Evolutionary conservation across 345 rosid genomes (phyloP).

Genomic region (Geranium brycei): DNA sequence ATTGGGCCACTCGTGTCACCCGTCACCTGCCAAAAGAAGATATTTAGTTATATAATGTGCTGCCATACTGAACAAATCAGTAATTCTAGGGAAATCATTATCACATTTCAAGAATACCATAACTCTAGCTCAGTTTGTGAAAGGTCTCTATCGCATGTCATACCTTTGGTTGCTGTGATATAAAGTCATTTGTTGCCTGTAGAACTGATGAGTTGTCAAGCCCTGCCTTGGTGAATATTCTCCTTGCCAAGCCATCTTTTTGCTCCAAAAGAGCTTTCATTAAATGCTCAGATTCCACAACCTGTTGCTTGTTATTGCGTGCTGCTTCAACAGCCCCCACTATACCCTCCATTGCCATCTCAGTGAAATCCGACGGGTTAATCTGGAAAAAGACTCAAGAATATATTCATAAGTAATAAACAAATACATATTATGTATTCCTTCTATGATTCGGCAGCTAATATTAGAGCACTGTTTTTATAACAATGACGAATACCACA

Average conservation of each 20-base stretch:
- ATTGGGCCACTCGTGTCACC: conserved; percentile 61
- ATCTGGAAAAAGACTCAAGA: conserved; percentile 16
- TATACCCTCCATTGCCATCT: conserved; percentile 87
- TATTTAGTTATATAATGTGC: not conserved
- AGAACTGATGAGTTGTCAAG: conserved; percentile 54
- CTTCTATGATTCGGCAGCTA: not conserved
- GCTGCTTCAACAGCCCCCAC: conserved; percentile 65
- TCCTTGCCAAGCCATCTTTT: conserved; percentile 74
- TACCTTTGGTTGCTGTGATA: conserved; percentile 66
- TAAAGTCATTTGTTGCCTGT: conserved; percentile 52
- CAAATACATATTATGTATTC: not conserved
- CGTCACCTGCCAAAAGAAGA: conserved; percentile 31
- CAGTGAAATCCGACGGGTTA: conserved; percentile 56
- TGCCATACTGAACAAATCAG: not conserved
- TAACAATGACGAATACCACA: not conserved
- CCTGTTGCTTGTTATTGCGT: conserved; percentile 43
- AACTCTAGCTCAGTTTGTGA: not conserved
- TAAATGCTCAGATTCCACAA: conserved; percentile 75
- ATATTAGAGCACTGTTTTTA: not conserved
- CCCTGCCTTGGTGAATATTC: conserved; percentile 66
- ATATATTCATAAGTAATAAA: too few relatives aligned
- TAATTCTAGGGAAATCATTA: not conserved
- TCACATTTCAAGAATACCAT: not conserved
- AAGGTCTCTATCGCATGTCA: conserved; percentile 2
- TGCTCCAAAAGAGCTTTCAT: conserved; percentile 93